Percentiles rank a stretch among this genome's conserved stretches.
Evolutionary conservation across 2,329 filamentous ascomycete species (phyloP).

Genomic region (Cladosporium sp.): DNA sequence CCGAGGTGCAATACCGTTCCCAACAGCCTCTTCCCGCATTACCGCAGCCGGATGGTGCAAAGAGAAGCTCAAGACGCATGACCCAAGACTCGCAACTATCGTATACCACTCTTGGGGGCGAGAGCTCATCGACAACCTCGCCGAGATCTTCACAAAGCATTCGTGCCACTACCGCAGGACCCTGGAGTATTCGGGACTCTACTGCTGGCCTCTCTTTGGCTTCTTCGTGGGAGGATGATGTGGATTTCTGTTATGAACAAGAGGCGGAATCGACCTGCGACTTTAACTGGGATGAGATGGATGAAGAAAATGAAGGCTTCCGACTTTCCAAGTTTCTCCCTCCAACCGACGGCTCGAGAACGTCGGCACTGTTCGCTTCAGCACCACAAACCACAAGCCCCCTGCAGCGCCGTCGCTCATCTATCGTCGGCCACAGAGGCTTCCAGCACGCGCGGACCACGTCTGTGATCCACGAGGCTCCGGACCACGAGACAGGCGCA

Average conservation of each 20-base stretch:
- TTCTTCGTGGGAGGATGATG: constrained; percentile 54
- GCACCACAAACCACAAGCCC: background rate
- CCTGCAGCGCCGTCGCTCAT: constrained; percentile 19
- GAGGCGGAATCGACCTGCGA: constrained; percentile 57
- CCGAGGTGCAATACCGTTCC: constrained; percentile 8
- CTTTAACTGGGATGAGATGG: constrained; percentile 50
- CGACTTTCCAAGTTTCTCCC: constrained; percentile 9
- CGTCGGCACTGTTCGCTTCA: background rate
- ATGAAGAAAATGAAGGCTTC: background rate
- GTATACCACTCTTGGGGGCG: background rate
- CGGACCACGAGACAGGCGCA: constrained; percentile 3
- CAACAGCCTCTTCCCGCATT: constrained; percentile 12
- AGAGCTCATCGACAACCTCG: background rate
- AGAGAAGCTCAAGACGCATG: constrained; percentile 2
- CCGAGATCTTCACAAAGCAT: background rate
- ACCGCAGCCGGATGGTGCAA: background rate
- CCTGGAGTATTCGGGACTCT: background rate
- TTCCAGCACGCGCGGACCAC: constrained; percentile 27
- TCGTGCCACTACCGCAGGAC: background rate
- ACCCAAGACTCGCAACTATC: constrained; percentile 8
- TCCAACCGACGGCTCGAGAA: background rate
- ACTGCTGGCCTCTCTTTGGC: constrained; percentile 1
- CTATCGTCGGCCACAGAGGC: constrained; percentile 29
- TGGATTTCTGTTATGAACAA: constrained; percentile 59
- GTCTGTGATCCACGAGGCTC: constrained; percentile 14